A percentile compares a stretch with the other conserved stretches of the same genome.
These are phyloP conservation scores for Taiozyma sp. DNA, from an alignment of 1,139 yeast species.

Conservation along the genomic window DNA sequence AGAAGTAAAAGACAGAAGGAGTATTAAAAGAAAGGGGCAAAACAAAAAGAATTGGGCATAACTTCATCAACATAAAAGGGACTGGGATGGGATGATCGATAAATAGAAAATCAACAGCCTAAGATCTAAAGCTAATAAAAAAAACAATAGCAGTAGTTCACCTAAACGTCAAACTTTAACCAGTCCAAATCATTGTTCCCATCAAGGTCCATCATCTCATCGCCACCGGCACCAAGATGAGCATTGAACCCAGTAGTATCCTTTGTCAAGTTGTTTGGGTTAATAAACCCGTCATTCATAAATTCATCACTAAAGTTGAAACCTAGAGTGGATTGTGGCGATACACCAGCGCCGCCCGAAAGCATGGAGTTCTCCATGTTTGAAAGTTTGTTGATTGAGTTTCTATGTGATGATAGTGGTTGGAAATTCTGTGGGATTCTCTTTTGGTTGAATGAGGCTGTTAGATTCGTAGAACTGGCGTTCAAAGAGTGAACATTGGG, in stretches of 20 bases:
- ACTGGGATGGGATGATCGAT: background rate
- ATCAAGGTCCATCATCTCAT: constrained; percentile 15
- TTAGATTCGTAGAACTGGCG: constrained; percentile 19
- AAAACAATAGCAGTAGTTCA: background rate
- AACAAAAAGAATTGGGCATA: background rate
- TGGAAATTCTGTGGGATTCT: constrained; percentile 23
- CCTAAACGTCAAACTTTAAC: constrained; percentile 24
- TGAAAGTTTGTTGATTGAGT: background rate
- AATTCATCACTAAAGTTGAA: background rate
- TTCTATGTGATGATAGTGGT: constrained; percentile 2
- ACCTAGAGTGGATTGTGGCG: background rate
- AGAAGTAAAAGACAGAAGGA: background rate
- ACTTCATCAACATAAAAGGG: background rate
- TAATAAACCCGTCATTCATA: background rate
- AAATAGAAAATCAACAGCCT: too few relatives aligned
- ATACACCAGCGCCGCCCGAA: background rate
- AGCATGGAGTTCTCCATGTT: background rate
- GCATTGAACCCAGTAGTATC: constrained; percentile 8
- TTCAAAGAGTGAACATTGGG: constrained; percentile 11
- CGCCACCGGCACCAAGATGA: constrained; percentile 8
- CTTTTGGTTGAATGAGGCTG: constrained; percentile 23
- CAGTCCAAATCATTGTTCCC: constrained; percentile 22
- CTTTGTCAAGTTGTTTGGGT: constrained; percentile 4
- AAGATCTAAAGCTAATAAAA: background rate
- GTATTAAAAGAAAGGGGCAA: background rate